phyloP scores from a whole-genome alignment of 2,329 filamentous ascomycete species.

The Claviceps capensis region DNA sequence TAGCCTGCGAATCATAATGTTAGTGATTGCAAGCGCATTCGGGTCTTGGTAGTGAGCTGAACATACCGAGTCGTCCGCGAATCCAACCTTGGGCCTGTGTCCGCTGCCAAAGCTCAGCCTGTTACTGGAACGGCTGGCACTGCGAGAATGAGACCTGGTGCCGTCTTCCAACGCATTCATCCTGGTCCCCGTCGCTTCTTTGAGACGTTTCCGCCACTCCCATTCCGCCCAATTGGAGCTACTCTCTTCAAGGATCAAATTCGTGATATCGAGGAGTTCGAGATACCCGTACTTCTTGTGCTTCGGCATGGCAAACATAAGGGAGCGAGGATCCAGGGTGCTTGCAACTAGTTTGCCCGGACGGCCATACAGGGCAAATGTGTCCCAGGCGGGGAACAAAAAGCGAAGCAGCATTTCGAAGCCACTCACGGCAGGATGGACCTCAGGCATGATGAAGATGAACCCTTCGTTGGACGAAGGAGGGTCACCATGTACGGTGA shows the following conservation, averaged over 20 bases:
- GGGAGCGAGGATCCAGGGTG: constrained; percentile 68
- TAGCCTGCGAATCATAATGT: constrained; percentile 18
- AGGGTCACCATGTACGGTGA: constrained; percentile 72
- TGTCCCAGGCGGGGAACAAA: constrained; percentile 88
- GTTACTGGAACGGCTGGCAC: constrained; percentile 44
- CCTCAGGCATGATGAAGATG: constrained; percentile 95
- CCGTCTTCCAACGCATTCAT: constrained; percentile 53
- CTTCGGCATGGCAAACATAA: constrained; percentile 98
- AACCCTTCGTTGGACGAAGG: constrained; percentile 78
- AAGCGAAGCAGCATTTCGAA: constrained; percentile 93
- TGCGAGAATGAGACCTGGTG: constrained; percentile 29
- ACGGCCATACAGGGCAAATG: constrained; percentile 80
- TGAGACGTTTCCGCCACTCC: constrained; percentile 81
- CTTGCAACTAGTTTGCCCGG: constrained; percentile 79
- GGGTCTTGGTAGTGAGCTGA: not conserved
- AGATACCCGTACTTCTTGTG: constrained; percentile 80
- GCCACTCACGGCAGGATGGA: constrained; percentile 77
- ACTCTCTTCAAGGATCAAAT: constrained; percentile 64
- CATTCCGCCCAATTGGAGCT: constrained; percentile 69
- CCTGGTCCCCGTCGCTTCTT: constrained; percentile 70
- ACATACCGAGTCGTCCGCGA: constrained; percentile 34
- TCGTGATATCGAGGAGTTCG: constrained; percentile 73
- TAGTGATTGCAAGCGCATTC: not conserved
- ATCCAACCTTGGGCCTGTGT: constrained; percentile 37
- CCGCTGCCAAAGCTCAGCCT: constrained; percentile 35